Evolutionary conservation across 2,329 filamentous ascomycete genomes (phyloP).

Genomic region (Cordyceps pruinosa): DNA sequence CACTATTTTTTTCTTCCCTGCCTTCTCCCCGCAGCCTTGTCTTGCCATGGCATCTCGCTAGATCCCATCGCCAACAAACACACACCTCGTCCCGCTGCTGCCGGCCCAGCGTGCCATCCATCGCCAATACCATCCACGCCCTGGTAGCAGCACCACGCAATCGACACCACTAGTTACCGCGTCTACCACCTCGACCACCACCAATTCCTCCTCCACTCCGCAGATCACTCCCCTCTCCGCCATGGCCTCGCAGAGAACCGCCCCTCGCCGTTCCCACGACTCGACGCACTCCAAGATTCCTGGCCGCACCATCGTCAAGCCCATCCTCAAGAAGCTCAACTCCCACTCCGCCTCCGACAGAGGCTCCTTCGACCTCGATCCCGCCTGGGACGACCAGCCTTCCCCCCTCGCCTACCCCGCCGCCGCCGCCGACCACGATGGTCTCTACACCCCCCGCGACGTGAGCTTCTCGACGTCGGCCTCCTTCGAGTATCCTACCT

Average conservation of each 20-base stretch:
- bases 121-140: neutral
- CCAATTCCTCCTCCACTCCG: neutral
- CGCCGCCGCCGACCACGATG: slow-evolving; percentile 19
- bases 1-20: neutral
- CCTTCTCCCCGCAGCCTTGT: neutral
- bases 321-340: slow-evolving; percentile 53
- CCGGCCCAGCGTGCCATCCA: neutral
- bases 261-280: neutral
- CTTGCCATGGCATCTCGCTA: slow-evolving; percentile 3
- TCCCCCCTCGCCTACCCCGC: slow-evolving; percentile 23
- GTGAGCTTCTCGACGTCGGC: slow-evolving; percentile 39
- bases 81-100: neutral
- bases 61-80: neutral
- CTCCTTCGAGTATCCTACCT: slow-evolving; percentile 25
- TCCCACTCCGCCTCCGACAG: slow-evolving; percentile 46
- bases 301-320: slow-evolving; percentile 47
- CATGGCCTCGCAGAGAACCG: slow-evolving; percentile 2
- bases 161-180: too few species aligned
- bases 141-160: neutral
- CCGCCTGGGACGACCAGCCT: slow-evolving; percentile 50
- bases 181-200: neutral
- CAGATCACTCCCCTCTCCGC: neutral
- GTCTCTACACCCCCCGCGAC: slow-evolving; percentile 28
- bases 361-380: slow-evolving; percentile 56
- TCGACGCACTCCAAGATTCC: slow-evolving; percentile 33